A percentile compares a stretch with the other conserved stretches of the same genome.
phyloP scores from a whole-genome alignment of 2,329 filamentous ascomycete genomes.

The Fusarium redolens region DNA sequence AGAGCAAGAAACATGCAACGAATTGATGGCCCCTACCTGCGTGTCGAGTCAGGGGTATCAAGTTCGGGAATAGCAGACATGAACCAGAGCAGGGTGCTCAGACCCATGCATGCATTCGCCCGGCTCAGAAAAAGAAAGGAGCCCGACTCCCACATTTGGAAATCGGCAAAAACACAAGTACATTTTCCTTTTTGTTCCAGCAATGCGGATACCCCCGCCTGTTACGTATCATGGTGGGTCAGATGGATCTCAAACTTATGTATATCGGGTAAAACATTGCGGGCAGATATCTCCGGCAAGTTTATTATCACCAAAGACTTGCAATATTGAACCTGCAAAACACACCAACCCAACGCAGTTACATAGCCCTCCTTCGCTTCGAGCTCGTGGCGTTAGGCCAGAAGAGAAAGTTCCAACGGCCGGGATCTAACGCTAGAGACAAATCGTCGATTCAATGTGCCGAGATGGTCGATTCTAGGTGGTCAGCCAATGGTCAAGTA shows the following conservation, averaged over 20 bases:
- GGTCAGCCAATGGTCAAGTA: slow-evolving; percentile 24
- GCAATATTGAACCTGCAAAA: background rate
- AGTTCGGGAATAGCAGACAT: slow-evolving; percentile 37
- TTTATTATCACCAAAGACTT: background rate
- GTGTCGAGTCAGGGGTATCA: slow-evolving; percentile 32
- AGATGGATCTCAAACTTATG: background rate
- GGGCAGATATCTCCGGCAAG: slow-evolving; percentile 22
- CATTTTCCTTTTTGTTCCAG: slow-evolving; percentile 7
- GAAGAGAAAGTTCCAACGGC: slow-evolving; percentile 24
- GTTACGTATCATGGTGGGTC: background rate
- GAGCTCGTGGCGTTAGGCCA: slow-evolving; percentile 16
- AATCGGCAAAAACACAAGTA: slow-evolving; percentile 5
- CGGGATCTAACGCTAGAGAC: slow-evolving; percentile 36
- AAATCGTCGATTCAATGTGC: slow-evolving; percentile 27
- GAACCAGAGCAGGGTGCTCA: background rate
- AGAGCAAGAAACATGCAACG: slow-evolving; percentile 25
- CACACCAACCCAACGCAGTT: slow-evolving; percentile 7
- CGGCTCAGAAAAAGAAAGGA: slow-evolving; percentile 15
- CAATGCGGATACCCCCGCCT: background rate
- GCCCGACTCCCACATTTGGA: slow-evolving; percentile 7
- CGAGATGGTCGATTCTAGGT: slow-evolving; percentile 3
- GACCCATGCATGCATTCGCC: slow-evolving; percentile 2
- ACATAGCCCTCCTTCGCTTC: slow-evolving; percentile 24
- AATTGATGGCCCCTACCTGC: slow-evolving; percentile 7
- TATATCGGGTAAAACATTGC: slow-evolving; percentile 9